Evolutionary conservation across 768 basidiomycete species (phyloP).

Genomic region (Boletus reticulatus): DNA sequence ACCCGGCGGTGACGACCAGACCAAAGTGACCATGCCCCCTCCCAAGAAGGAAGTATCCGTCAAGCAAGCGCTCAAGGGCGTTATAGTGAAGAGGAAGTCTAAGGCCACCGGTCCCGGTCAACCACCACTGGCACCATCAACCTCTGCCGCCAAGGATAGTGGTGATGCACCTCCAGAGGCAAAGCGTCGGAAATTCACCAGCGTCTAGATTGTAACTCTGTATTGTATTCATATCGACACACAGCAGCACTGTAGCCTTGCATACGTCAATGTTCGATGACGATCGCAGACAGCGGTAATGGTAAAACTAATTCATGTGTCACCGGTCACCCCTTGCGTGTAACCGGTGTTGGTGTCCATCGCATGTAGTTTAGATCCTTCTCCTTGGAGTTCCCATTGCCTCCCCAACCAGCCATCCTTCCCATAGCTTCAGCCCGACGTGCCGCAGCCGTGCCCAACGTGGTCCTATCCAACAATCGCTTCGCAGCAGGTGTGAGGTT

Average conservation of each 20-base stretch:
- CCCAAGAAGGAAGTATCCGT: conserved; percentile 52
- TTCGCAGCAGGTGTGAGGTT: conserved; percentile 85
- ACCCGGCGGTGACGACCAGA: conserved; percentile 24
- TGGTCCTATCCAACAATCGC: conserved; percentile 69
- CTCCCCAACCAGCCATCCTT: conserved; percentile 55
- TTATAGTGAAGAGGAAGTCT: conserved; percentile 74
- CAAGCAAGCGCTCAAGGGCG: conserved; percentile 73
- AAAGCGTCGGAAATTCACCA: conserved; percentile 59
- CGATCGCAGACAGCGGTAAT: conserved; percentile 1
- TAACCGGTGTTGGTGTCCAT: conserved; percentile 77
- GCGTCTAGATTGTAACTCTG: conserved; percentile 21
- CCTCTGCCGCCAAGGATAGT: conserved; percentile 16
- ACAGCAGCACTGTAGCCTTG: conserved; percentile 7
- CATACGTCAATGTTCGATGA: conserved; percentile 1
- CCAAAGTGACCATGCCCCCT: conserved; percentile 28
- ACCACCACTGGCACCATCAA: conserved; percentile 16
- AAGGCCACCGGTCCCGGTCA: conserved; percentile 33
- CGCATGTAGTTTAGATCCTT: conserved; percentile 63
- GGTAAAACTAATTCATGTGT: conserved; percentile 3
- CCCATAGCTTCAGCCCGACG: conserved; percentile 71
- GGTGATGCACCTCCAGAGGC: conserved; percentile 38
- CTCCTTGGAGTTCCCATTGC: conserved; percentile 43
- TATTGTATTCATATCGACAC: conserved; percentile 12
- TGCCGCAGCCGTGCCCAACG: conserved; percentile 59
- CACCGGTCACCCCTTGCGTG: conserved; percentile 33